Base-by-base conservation (phyloP, 257 asterid species). In the Capsicum chinense region DNA sequence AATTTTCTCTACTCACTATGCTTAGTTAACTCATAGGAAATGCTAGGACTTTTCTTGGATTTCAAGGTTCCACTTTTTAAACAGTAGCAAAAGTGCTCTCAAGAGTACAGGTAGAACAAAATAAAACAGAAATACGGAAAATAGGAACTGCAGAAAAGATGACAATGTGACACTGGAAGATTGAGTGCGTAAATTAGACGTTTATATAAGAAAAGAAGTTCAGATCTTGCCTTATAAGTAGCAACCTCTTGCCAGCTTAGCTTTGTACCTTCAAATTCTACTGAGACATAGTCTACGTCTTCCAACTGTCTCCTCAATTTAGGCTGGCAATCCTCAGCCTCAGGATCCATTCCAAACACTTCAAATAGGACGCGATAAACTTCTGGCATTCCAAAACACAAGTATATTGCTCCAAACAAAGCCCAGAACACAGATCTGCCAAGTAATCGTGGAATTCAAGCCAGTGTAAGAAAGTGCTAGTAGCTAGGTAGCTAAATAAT, bases 351-450 rank as follows among this genome's bases (percentile, higher is more conserved):
- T 85, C 98, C 99, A 85, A 95, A 95, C 85, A 95, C 98, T 91
- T 97, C 99, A 83, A 97, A 97, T 50, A 97, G 97, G 79, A 95
- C 95, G 63, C 99, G 97, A 81, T 95, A 97, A 60, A 95, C 98
- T 90, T 97, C 99, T 39, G 99, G 98, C 95, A 95, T 90, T 83
- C 99, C 99, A 89, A 93, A 97, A 86, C 99, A 97, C 90, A 97
- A 86, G 88, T 97, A 95, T 85, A 97, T 95, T 86, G 99, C 98
- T 79, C 98, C 99, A 92, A 97, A 97, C 90, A 97, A 89, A 58
- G 98, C 99, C 99, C 98, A 97, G 86, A 97, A 93, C 39, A 97
- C 99, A 63, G 98, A 94, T 86, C 99, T 97, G 93, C 62, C 85
- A 88, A 58, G 63, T 21, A 85, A 83, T 48, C 85, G 81, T 80